Conservation (phyloP, 1,139 yeast genomes). For the Nakaseomyces delphensis region DNA sequence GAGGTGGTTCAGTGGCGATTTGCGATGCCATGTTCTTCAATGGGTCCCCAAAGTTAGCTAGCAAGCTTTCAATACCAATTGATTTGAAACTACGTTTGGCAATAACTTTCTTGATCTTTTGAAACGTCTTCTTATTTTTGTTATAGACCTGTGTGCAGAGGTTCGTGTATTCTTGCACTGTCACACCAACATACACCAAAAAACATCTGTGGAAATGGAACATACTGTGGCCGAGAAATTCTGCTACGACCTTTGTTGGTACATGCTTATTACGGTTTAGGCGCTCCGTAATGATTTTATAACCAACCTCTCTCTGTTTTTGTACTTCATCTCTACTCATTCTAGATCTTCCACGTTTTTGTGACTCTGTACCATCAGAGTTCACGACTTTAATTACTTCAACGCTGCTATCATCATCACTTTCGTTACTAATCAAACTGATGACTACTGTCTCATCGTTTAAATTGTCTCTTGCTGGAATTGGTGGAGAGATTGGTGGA, state of each 20-base stretch:
- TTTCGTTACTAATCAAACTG: background rate
- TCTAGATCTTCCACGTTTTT: background rate
- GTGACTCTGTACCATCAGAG: background rate
- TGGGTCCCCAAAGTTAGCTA: background rate
- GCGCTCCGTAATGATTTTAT: background rate
- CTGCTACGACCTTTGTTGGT: background rate
- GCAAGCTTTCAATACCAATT: background rate
- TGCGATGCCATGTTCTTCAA: background rate
- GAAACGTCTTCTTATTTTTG: background rate
- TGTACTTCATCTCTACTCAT: background rate
- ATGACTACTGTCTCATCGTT: background rate
- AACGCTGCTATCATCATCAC: background rate
- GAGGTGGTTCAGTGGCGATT: background rate
- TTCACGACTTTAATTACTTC: background rate
- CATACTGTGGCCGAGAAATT: background rate
- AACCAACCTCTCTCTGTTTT: slow-evolving; percentile 2
- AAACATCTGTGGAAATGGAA: slow-evolving; percentile 5
- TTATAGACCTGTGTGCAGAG: background rate
- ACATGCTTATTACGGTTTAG: slow-evolving; percentile 1
- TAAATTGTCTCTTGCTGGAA: background rate
- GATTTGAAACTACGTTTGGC: slow-evolving; percentile 1
- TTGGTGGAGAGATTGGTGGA: background rate
- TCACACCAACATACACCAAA: background rate
- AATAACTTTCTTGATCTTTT: background rate
- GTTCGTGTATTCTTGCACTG: background rate